Evolutionary conservation across 225 moss, liverwort and hornwort species (phyloP).

Genomic region (Pseudoscleropodium purum): DNA sequence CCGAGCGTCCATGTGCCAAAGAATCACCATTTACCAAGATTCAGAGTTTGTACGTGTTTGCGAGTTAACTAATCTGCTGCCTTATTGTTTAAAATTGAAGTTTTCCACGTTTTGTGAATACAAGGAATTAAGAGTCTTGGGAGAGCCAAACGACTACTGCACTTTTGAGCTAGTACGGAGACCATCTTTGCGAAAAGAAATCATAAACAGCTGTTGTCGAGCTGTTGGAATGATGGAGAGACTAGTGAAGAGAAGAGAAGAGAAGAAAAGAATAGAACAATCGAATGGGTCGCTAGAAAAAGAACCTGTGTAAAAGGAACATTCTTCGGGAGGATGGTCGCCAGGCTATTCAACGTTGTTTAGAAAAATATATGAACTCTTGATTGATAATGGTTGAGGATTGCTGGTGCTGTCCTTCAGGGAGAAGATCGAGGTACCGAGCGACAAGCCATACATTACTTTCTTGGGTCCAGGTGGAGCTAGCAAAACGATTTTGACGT

Average conservation of each 20-base stretch:
- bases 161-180: not conserved
- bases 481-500: not conserved
- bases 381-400: not conserved
- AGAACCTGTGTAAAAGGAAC: not conserved
- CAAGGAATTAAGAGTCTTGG: not conserved
- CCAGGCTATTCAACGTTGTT: not conserved
- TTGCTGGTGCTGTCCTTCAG: not conserved
- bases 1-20: not conserved
- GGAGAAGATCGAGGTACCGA: slow-evolving; percentile 25
- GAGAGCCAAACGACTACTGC: not conserved
- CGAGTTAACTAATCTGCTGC: not conserved
- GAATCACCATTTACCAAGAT: not conserved
- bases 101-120: not conserved
- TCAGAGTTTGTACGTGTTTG: not conserved
- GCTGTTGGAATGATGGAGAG: not conserved
- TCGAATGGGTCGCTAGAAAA: not conserved
- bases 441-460: slow-evolving; percentile 16
- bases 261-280: not conserved
- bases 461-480: slow-evolving; percentile 15
- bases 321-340: not conserved
- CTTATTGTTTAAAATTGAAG: not conserved
- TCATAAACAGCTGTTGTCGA: not conserved
- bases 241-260: not conserved
- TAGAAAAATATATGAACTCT: not conserved
- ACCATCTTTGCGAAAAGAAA: not conserved